phyloP scores from a whole-genome alignment of 495 filamentous ascomycete species.

The Evansstolkia leycettana region DNA sequence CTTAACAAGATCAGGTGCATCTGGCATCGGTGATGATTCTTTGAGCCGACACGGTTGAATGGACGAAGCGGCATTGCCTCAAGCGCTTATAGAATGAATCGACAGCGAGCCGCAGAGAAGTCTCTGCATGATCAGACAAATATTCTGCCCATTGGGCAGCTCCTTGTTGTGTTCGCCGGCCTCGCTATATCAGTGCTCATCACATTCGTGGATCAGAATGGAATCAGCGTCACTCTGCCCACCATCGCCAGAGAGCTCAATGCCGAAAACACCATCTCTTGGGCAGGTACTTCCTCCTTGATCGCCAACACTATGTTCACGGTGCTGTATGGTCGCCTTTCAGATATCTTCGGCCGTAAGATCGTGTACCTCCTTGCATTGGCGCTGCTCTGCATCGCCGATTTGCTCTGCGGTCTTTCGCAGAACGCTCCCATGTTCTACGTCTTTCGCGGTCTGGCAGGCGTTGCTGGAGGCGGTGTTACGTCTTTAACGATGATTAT shows the following conservation, averaged over 20 bases:
- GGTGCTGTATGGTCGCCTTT: conserved; percentile 46
- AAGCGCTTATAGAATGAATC: conserved; percentile 15
- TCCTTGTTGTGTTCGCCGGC: conserved; percentile 44
- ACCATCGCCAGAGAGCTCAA: conserved; percentile 46
- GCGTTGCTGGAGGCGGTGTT: conserved; percentile 40
- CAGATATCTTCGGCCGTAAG: conserved; percentile 47
- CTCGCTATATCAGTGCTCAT: conserved; percentile 43
- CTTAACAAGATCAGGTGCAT: no score
- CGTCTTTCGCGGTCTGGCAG: conserved; percentile 41
- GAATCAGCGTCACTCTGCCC: conserved; percentile 46
- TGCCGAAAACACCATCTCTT: conserved; percentile 49
- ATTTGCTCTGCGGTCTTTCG: conserved; percentile 40
- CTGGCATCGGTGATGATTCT: not conserved
- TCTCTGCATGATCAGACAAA: conserved; percentile 41
- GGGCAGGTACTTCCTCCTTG: conserved; percentile 66
- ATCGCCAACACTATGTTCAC: conserved; percentile 63
- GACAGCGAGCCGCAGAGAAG: conserved; percentile 30
- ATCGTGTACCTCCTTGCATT: conserved; percentile 35
- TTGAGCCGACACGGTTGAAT: not conserved
- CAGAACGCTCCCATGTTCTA: conserved; percentile 40
- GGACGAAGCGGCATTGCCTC: not conserved
- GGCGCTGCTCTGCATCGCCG: conserved; percentile 36
- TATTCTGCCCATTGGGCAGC: conserved; percentile 40
- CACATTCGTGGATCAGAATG: conserved; percentile 51
- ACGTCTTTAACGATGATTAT: conserved; percentile 40